phyloP scores from a whole-genome alignment of 768 basidiomycete species.

The Tylopilus balloui region DNA sequence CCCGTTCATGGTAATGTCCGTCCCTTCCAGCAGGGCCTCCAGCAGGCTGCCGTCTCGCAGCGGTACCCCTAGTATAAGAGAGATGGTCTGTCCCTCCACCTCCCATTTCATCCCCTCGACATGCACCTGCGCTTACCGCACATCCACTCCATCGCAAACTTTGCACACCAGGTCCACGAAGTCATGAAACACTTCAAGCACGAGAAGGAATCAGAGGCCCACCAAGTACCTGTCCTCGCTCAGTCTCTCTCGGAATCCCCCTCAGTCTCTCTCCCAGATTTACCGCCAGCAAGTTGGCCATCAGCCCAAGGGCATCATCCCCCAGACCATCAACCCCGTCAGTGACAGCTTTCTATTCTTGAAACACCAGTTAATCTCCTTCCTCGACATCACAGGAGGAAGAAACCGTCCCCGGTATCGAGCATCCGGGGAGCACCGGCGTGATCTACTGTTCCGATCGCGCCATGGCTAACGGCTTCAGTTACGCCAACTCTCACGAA shows the following conservation, averaged over 20 bases:
- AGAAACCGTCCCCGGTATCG: slow-evolving; percentile 85
- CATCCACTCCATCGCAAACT: slow-evolving; percentile 25
- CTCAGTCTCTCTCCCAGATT: slow-evolving; percentile 44
- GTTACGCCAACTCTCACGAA: slow-evolving; percentile 67
- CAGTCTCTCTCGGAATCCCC: not conserved
- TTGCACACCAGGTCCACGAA: slow-evolving; percentile 59
- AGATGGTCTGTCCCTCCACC: slow-evolving; percentile 33
- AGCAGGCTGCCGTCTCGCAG: slow-evolving; percentile 36
- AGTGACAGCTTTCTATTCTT: slow-evolving; percentile 14
- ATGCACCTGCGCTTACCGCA: slow-evolving; percentile 32
- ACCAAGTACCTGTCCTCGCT: slow-evolving; percentile 48
- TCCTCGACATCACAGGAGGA: slow-evolving; percentile 52
- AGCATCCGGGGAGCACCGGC: slow-evolving; percentile 62
- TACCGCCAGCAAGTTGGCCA: slow-evolving; percentile 72
- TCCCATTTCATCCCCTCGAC: not conserved
- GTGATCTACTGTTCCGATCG: slow-evolving; percentile 90
- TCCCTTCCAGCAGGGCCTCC: slow-evolving; percentile 21
- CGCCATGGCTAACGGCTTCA: slow-evolving; percentile 94
- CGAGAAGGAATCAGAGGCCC: slow-evolving; percentile 86
- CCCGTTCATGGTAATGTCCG: slow-evolving; percentile 20
- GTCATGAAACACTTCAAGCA: slow-evolving; percentile 63
- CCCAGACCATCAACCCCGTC: slow-evolving; percentile 70
- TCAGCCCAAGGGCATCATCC: slow-evolving; percentile 57
- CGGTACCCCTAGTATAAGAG: slow-evolving; percentile 40
- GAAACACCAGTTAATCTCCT: not conserved